Evolutionary conservation across 345 rosid genomes (phyloP).

Genomic region (Eucalyptus cladocalyx): DNA sequence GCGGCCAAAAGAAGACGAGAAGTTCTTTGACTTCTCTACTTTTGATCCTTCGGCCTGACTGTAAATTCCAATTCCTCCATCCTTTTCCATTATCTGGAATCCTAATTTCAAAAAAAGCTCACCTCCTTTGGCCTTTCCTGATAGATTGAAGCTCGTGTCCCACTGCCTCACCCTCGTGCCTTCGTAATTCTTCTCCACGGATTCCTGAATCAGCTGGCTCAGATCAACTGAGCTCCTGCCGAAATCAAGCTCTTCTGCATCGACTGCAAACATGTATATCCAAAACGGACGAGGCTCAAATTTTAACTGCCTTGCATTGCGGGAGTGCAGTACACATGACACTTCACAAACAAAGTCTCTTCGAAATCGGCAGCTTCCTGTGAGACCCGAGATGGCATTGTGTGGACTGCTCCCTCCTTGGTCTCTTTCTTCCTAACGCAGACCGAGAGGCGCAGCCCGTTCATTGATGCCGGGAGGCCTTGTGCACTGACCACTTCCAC

Average conservation of each 20-base stretch:
- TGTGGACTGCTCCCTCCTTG: conserved; percentile 73
- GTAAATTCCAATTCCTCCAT: conserved; percentile 81
- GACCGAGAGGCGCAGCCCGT: conserved; percentile 83
- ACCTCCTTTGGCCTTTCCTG: conserved; percentile 93
- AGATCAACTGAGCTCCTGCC: conserved; percentile 63
- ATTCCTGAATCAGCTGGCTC: conserved; percentile 61
- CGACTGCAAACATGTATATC: conserved; percentile 62
- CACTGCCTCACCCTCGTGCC: conserved; percentile 86
- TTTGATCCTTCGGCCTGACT: conserved; percentile 45
- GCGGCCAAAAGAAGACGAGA: conserved; percentile 47
- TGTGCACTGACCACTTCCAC: conserved; percentile 79
- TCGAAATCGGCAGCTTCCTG: conserved; percentile 91
- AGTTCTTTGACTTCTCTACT: conserved; percentile 17
- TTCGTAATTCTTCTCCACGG: conserved; percentile 61
- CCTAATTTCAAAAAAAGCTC: conserved; percentile 70
- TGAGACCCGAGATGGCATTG: conserved; percentile 89
- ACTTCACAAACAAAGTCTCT: conserved; percentile 72
- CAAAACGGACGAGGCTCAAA: conserved; percentile 80
- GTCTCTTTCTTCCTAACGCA: conserved; percentile 80
- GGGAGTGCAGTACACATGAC: conserved; percentile 60
- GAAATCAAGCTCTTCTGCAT: conserved; percentile 77
- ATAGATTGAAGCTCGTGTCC: conserved; percentile 62
- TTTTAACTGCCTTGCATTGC: conserved; percentile 41
- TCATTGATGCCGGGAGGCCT: conserved; percentile 86
- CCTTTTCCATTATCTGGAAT: conserved; percentile 93